Evolutionary conservation across 139 green algal genomes (phyloP), one percentile per base, ranked within the genome.

Genomic region (Chara braunii): DNA sequence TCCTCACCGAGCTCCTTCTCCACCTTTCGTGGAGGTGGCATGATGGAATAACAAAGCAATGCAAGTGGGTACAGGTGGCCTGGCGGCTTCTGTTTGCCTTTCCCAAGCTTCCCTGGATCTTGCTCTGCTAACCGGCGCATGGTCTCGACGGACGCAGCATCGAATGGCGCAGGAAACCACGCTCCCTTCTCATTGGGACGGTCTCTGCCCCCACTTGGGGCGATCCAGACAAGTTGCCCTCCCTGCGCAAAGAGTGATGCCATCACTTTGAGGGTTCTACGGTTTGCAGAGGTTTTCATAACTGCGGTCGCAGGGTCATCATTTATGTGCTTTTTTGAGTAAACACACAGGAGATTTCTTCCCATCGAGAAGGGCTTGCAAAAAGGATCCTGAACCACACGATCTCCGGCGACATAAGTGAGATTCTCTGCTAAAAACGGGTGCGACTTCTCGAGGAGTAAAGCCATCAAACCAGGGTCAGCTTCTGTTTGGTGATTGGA

Each of bases 361-460:
- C 93, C 93, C 91, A 99, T 97, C 70, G 81, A 92, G 87, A 98
- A 99, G 35, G 94, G 94, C 61, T 95, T 95, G 84, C 85, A 96
- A 72, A 99, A 77, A 1, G 90, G 73, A 64, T 99, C 94, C 0
- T 83, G 88, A 14, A 99, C 86, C 51, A 98, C 93, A 4, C 92
- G 81, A 76, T 98, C 93, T 34, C 93, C 87, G 0, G 85, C 84
- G 1, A 91, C 80, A 57, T 95, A 96, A 35, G 88, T 89, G 30
- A 79, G 12, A 34, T 3, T n/a, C 26, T 42, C 43, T 29, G 52
- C 70, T 1, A 98, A 73, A 12, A 60, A 50, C 0, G 91, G 93
- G 74, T 94, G 86, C 5, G 64, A 70, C n/a, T 77, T 43, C 66
- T 87, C 83, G 18, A 96, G 81, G 80, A 99, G 85, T 61, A 97